Evolutionary conservation across 805 yeast species (phyloP), one percentile per base, ranked within the genome.

Genomic region (Candida tibetensis): DNA sequence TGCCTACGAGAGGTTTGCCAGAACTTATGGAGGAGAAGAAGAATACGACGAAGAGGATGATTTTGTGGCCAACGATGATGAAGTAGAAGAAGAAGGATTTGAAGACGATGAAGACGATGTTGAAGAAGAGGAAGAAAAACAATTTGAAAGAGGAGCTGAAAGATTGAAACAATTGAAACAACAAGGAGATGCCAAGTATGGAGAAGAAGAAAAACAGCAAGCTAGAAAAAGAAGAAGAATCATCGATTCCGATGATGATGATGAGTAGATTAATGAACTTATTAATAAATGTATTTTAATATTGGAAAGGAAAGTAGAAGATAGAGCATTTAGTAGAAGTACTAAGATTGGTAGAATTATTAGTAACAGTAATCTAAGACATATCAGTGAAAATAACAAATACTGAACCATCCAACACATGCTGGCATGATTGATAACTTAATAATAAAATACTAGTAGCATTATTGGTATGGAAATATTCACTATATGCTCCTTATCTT

Each of bases 141-240:
- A 69, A 27, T 69, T 66, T 25, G 79, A 71, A 40, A 58, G 60
- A 39, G 82, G 78, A 8, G 85, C 84, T 1, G 82, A 77, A 47
- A 69, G 82, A 51, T 64, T 81, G 47, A 72, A 72, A 49, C 59
- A 64, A 37, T 65, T 79, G 38, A 81, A 81, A 53, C 64, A 70
- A 36, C 76, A 69, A 10, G 85, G 85, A 2, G 79, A 76, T 10
- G 61, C 71, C 12, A 70, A 70, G 46, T 79, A 79, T 51, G 55
- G 50, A 9, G 60, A 55, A 5, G 68, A 62, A 6, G 72, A 62
- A 28, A 64, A 52, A 30, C 59, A 55, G 34, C 51, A 47, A 40
- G 31, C 51, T 3, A 56, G 71, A 31, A 75, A 65, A 61, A 71
- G 69, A 58, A 65, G 77, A 54, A 62, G 75, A 47, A 71, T 75